Evolutionary conservation across 2,329 filamentous ascomycete genomes (phyloP).

Genomic region (Pestalotiopsis sp.): DNA sequence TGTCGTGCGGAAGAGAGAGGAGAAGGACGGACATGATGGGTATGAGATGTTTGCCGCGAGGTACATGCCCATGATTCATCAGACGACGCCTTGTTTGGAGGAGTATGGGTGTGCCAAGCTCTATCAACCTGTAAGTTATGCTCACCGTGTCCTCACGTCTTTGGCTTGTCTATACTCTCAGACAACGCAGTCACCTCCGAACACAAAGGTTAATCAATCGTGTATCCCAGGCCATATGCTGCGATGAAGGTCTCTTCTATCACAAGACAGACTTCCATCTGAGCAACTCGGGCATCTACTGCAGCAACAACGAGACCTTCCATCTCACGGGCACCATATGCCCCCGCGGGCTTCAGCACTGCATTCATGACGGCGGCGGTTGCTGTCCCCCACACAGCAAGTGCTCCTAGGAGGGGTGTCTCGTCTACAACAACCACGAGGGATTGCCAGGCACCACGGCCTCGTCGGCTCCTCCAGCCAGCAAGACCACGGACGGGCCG

Average conservation of each 20-base stretch:
- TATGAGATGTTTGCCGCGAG: conserved; percentile 16
- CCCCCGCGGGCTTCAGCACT: conserved; percentile 12
- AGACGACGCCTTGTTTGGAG: background rate
- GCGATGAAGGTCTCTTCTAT: conserved; percentile 19
- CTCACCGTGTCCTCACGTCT: too few relatives aligned
- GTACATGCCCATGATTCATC: background rate
- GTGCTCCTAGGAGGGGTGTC: conserved; percentile 21
- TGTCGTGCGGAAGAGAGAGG: background rate
- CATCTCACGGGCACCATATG: conserved; percentile 17
- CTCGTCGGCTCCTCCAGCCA: background rate
- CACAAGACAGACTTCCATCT: conserved; percentile 20
- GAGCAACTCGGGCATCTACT: conserved; percentile 25
- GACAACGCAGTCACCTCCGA: background rate
- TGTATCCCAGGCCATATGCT: conserved; percentile 23
- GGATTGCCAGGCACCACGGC: background rate
- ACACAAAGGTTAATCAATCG: background rate
- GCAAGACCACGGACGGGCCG: background rate
- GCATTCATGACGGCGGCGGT: conserved; percentile 22
- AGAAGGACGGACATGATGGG: background rate
- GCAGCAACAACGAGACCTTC: conserved; percentile 17
- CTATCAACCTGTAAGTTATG: conserved; percentile 17
- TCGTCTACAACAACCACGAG: background rate
- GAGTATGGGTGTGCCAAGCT: conserved; percentile 18
- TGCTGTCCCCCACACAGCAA: conserved; percentile 20
- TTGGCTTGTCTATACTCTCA: background rate